Base-by-base conservation (phyloP, 768 basidiomycete genomes). In the Naematelia encephala region DNA sequence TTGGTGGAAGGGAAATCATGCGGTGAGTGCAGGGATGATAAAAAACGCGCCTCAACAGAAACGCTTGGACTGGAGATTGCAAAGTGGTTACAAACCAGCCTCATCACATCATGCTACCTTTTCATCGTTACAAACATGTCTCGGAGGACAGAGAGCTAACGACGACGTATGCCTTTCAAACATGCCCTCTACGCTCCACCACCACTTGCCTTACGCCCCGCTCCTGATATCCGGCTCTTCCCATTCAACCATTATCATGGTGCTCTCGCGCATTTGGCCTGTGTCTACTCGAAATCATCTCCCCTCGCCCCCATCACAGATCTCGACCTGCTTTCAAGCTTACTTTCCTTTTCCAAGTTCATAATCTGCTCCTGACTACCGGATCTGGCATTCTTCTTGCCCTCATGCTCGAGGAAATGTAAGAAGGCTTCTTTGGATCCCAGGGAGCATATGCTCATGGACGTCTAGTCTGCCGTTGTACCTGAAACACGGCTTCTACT, bases 351-450 rank as follows among this genome's bases (percentile, higher is more conserved):
- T 97, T 97, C 80, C 90, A 91, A 73, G 62, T 79, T 42, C 96
- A 99, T 81, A 99, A 99, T 77, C 80, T 91, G 61, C 79, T 96
- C 77, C 84, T 99, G 62, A 89, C 89, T 62, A 74, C 81, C 48
- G 93, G 92, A 29, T 93, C 90, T 61, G 81, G 82, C n/a, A 78
- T 97, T 43, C 81, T 99, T 26, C 84, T 99, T 42, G 81, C 80
- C n/a, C 81, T 96, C 28, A 93, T 96, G 84, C 76, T 89, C 28
- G 93, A 98, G 78, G 93, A 97, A 79, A 87, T 96, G 77, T 77
- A 29, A 64, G 76, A 66, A 14, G 30, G 2, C 22, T 22, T 48
- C 25, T 53, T 61, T 25, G 27, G 21, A 39, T 50, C 23, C 13
- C 42, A 22, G n/a, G 48, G 42, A 3, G 14, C 19, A 21, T 28